Evolutionary conservation across 352 stramenopile species (phyloP), one percentile per base, ranked within the genome.

Genomic region (Globisporangium apiculatum): DNA sequence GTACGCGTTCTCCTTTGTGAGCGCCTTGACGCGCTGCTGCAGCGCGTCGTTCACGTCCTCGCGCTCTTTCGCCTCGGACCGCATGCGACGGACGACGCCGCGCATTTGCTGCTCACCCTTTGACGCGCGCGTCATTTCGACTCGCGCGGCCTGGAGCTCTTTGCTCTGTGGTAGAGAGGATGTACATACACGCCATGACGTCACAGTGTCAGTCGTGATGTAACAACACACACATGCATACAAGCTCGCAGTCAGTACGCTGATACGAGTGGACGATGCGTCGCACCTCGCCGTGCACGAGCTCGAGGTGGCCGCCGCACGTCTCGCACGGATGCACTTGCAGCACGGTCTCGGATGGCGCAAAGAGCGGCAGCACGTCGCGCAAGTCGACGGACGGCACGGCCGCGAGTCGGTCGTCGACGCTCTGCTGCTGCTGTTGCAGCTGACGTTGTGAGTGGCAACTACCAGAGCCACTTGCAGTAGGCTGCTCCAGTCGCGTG

Each of bases 81-180:
- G 72, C 55, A 89, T 68, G 7, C 76, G 74, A n/a, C 88, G 76
- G 38, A 90, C 78, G 18, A 86, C 62, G 0, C 50, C 71, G 52
- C 71, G 71, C 78, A 90, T 90, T 48, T 92, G 74, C 46, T 87
- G 73, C 51, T 91, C 79, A 11, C 73, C 73, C 55, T 89, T 93
- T n/a, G 71, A 65, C 2, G 80, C 83, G 15, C 73, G 70, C 56
- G 47, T 57, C 72, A 87, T 88, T 58, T 90, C 79, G 55, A 84
- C 71, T 7, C 79, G 71, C 18, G 81, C 83, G 7, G 67, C 71
- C 36, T 77, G 68, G 6, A 91, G 58, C 51, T 93, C 83, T 65
- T 86, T 86, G 52, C 73, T 93, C 73, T 86, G 36, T 31, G 10
- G 24, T 31, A 31, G 24, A 24, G 18, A 31, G 24, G 24, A 31